phyloP scores from a whole-genome alignment of 768 basidiomycete genomes.

The Rhodotorula diobovata region DNA sequence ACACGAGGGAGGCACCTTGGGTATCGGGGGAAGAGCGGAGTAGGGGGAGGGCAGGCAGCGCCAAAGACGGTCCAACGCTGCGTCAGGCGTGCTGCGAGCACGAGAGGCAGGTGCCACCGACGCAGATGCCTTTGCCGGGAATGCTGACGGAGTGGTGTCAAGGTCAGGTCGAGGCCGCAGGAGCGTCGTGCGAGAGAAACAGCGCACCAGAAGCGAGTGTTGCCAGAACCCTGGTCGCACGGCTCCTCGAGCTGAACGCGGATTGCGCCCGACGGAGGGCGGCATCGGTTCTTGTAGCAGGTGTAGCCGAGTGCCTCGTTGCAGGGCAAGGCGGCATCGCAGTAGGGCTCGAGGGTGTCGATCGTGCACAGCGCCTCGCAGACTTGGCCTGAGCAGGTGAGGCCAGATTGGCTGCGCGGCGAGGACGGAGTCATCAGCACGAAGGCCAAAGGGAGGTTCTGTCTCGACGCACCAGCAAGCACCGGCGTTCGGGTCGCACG shows the following conservation, averaged over 20 bases:
- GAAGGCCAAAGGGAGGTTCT: not conserved
- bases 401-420: conserved; percentile 12
- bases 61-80: not conserved
- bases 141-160: conserved; percentile 1
- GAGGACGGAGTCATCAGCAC: not conserved
- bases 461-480: conserved; percentile 26
- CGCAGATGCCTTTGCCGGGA: conserved; percentile 30
- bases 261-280: conserved; percentile 28
- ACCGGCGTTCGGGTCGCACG: conserved; percentile 20
- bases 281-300: conserved; percentile 26
- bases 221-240: conserved; percentile 32
- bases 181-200: not conserved
- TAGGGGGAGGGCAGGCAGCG: not conserved
- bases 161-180: no score
- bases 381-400: conserved; percentile 21
- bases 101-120: conserved; percentile 13
- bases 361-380: conserved; percentile 26
- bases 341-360: conserved; percentile 34
- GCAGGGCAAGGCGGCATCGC: conserved; percentile 31
- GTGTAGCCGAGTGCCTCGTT: conserved; percentile 29
- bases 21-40: not conserved
- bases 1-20: no score
- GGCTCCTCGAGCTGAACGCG: conserved; percentile 20
- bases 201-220: conserved; percentile 36
- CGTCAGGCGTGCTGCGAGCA: conserved; percentile 30